A percentile compares a stretch with the other conserved stretches of the same genome.
Conservation (phyloP, 1,284 basidiomycete genomes). For the Paramarasmius palmivorus region DNA sequence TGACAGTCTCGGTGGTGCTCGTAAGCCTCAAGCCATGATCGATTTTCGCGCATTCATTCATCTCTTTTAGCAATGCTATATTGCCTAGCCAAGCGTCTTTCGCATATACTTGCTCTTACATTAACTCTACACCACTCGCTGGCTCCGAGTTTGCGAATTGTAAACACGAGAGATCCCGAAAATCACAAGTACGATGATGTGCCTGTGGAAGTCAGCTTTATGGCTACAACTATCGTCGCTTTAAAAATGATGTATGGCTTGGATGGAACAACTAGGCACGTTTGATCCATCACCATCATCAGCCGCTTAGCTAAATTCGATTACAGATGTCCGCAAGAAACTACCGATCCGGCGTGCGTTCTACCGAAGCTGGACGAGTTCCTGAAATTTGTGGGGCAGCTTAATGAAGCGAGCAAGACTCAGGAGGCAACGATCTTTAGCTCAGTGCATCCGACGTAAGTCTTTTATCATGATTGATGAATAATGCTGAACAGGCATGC, state of each 20-base stretch:
- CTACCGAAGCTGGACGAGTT: constrained; percentile 59
- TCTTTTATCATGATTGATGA: constrained; percentile 17
- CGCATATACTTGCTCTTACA: constrained; percentile 57
- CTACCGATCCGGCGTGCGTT: constrained; percentile 61
- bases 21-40: constrained; percentile 50
- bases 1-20: constrained; percentile 69
- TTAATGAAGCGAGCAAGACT: constrained; percentile 35
- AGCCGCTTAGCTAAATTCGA: constrained; percentile 9
- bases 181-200: constrained; percentile 59
- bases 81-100: constrained; percentile 57
- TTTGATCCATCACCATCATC: constrained; percentile 3
- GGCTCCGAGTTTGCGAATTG: constrained; percentile 38
- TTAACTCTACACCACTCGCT: constrained; percentile 61
- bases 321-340: constrained; percentile 41
- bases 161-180: constrained; percentile 40
- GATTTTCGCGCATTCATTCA: constrained; percentile 6
- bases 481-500: constrained; percentile 18
- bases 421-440: constrained; percentile 31
- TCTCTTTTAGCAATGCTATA: constrained; percentile 59
- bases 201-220: constrained; percentile 76
- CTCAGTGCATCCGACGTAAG: constrained; percentile 34
- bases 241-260: constrained; percentile 85
- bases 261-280: constrained; percentile 67
- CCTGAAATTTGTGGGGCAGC: constrained; percentile 43
- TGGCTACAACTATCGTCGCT: constrained; percentile 66